Evolutionary conservation across 2,329 filamentous ascomycete genomes (phyloP).

Genomic region (Calonectria montana): DNA sequence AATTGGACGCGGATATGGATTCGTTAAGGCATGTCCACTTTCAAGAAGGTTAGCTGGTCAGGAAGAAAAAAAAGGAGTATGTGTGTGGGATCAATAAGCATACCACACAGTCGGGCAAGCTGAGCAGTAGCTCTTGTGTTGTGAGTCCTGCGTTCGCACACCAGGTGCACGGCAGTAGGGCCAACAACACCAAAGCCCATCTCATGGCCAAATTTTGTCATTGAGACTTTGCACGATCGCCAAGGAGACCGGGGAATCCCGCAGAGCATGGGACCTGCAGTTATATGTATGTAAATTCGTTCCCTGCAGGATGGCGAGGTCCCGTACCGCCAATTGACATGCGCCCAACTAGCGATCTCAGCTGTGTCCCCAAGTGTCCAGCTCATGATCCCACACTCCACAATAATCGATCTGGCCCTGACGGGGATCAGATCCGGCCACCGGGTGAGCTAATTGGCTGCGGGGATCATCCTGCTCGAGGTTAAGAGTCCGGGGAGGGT

Average conservation of each 20-base stretch:
- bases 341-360: neutral
- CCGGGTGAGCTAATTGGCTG: neutral
- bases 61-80: neutral
- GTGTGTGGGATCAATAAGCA: neutral
- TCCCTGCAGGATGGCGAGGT: neutral
- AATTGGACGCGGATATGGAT: conserved; percentile 30
- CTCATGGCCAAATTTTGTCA: conserved; percentile 33
- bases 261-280: neutral
- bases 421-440: conserved; percentile 8
- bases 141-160: conserved; percentile 19
- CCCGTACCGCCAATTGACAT: neutral
- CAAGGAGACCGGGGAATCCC: conserved; percentile 11
- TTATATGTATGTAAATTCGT: conserved; percentile 20
- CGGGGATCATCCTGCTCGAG: conserved; percentile 1
- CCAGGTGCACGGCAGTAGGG: conserved; percentile 29
- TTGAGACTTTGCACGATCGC: conserved; percentile 14
- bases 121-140: conserved; percentile 28
- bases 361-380: neutral
- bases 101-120: conserved; percentile 36
- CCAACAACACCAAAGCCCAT: conserved; percentile 37
- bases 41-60: conserved; percentile 21
- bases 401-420: neutral
- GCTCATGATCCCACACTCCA: neutral
- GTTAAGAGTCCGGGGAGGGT: conserved; percentile 6
- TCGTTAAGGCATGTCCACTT: conserved; percentile 30